Conservation (phyloP, 371 early-diverging fungal genomes). For the Mucor piriformis region DNA sequence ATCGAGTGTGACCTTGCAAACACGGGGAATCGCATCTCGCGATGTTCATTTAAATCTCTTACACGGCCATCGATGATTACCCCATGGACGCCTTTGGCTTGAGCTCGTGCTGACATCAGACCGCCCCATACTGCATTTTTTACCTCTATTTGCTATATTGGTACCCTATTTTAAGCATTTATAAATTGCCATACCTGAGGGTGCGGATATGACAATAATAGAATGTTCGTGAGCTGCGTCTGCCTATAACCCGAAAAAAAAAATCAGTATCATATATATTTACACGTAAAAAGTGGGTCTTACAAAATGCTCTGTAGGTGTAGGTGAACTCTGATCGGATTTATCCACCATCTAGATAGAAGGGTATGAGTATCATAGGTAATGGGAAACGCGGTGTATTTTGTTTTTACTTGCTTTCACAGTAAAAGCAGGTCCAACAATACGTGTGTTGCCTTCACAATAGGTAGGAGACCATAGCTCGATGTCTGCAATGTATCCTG, state of each 20-base stretch:
- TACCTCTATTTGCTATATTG: conserved; percentile 28
- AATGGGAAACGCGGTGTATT: too few species aligned
- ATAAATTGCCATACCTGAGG: conserved; percentile 32
- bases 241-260: too few species aligned
- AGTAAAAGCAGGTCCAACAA: conserved; percentile 80
- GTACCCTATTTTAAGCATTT: neutral
- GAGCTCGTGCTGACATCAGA: conserved; percentile 78
- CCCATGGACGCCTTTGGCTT: conserved; percentile 60
- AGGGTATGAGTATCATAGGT: too few species aligned
- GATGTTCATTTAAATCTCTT: conserved; percentile 74
- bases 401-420: conserved; percentile 54
- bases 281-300: too few species aligned
- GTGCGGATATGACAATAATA: conserved; percentile 75
- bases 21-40: conserved; percentile 64
- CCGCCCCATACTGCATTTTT: conserved; percentile 87
- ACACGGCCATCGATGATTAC: conserved; percentile 79
- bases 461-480: conserved; percentile 66
- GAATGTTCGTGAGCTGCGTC: conserved; percentile 59
- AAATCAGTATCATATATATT: too few species aligned
- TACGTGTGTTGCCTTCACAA: conserved; percentile 58
- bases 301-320: conserved; percentile 60
- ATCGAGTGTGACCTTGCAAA: conserved; percentile 69
- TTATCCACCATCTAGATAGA: conserved; percentile 55
- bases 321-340: conserved; percentile 49
- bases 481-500: conserved; percentile 72